A percentile compares a stretch with the other conserved stretches of the same genome.
These are phyloP conservation scores for Russula abietina DNA, from an alignment of 768 basidiomycete genomes.

Conservation along the genomic window DNA sequence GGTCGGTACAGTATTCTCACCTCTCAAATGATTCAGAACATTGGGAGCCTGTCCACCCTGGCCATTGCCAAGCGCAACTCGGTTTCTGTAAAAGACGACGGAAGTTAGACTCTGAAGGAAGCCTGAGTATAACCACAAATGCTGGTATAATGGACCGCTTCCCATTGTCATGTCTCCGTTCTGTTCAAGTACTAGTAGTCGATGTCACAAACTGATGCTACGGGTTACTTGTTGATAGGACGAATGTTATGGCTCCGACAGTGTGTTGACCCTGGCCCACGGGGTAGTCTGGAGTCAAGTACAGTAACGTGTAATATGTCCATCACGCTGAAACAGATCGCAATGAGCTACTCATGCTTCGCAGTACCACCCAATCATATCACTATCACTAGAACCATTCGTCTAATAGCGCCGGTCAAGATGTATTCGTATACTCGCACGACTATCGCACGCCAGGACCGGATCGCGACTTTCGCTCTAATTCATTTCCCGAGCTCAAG, in stretches of 20 bases:
- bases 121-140: conserved; percentile 17
- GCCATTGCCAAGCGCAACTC: conserved; percentile 3
- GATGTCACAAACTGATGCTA: conserved; percentile 5
- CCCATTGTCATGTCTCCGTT: background rate
- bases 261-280: conserved; percentile 11
- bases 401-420: too few species aligned
- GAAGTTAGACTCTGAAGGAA: conserved; percentile 9
- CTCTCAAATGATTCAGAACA: background rate
- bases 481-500: background rate
- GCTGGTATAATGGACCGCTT: background rate
- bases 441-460: background rate
- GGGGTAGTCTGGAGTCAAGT: conserved; percentile 5
- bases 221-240: conserved; percentile 7
- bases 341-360: background rate
- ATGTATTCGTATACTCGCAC: too few species aligned
- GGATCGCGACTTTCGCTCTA: background rate
- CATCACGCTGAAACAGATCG: background rate
- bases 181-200: background rate
- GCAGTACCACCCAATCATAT: too few species aligned
- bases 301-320: too few species aligned
- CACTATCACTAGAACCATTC: too few species aligned
- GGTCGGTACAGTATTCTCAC: too few species aligned
- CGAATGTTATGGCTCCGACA: conserved; percentile 19
- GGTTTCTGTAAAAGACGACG: background rate
- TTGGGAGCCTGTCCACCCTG: conserved; percentile 14